Percentiles rank a stretch among this genome's conserved stretches.
phyloP scores from a whole-genome alignment of 371 early-diverging fungal genomes.

The Haplosporangium sp. region DNA sequence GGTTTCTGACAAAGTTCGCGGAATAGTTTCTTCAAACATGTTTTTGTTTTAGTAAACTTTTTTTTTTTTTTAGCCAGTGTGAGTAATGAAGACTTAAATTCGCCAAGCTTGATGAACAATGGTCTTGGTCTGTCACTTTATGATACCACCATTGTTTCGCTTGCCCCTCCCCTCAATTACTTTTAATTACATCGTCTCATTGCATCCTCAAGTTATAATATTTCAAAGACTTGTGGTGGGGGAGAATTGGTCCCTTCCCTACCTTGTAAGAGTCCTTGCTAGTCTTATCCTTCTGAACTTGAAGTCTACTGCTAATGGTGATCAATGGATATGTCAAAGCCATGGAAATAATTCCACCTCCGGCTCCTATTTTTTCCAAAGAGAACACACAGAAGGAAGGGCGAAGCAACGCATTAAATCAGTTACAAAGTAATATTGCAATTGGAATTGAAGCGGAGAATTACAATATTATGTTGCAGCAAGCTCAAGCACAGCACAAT shows the following conservation, averaged over 20 bases:
- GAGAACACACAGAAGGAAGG: background rate
- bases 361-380: conserved; percentile 78
- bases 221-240: background rate
- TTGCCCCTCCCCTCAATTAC: background rate
- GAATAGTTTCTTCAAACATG: background rate
- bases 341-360: conserved; percentile 96
- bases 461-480: too few relatives aligned
- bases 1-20: background rate
- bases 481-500: too few relatives aligned
- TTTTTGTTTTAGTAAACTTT: background rate
- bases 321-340: conserved; percentile 94
- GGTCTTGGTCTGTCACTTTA: conserved; percentile 32
- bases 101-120: background rate
- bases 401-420: background rate
- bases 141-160: background rate
- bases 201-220: background rate
- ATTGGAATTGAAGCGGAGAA: too few relatives aligned
- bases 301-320: conserved; percentile 90
- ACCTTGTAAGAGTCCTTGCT: conserved; percentile 75
- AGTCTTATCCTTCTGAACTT: conserved; percentile 82
- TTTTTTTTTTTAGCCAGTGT: background rate
- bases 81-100: background rate
- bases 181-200: background rate
- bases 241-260: conserved; percentile 4
- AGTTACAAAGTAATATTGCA: too few relatives aligned